A percentile compares a stretch with the other conserved stretches of the same genome.
These are phyloP conservation scores for Pecoramyces ruminantium DNA, from an alignment of 192 early-diverging fungal genomes.

Conservation along the genomic window DNA sequence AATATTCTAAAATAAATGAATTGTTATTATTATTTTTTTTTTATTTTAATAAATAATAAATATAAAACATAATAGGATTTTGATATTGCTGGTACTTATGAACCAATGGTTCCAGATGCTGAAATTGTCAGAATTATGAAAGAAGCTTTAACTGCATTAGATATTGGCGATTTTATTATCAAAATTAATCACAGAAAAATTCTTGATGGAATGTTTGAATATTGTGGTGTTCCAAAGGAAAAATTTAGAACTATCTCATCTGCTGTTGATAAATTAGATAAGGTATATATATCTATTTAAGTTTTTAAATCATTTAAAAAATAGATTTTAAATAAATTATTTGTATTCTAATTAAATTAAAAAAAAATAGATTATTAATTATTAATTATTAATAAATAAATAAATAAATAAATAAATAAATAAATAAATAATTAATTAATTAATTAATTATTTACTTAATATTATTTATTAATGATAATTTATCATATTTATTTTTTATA, in stretches of 20 bases:
- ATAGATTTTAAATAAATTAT: no score
- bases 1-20: no score
- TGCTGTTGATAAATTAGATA: slow-evolving; percentile 97
- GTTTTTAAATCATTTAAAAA: no score
- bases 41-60: no score
- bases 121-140: slow-evolving; percentile 66
- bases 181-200: slow-evolving; percentile 97
- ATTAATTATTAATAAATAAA: neutral
- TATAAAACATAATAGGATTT: slow-evolving; percentile 47
- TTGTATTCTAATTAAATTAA: no score
- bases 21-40: no score
- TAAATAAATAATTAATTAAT: neutral
- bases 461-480: no score
- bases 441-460: no score
- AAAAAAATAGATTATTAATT: no score
- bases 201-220: slow-evolving; percentile 91
- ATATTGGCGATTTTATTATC: slow-evolving; percentile 75
- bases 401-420: neutral
- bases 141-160: slow-evolving; percentile 63
- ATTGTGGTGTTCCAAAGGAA: slow-evolving; percentile 78
- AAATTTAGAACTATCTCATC: slow-evolving; percentile 86
- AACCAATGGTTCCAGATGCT: slow-evolving; percentile 92
- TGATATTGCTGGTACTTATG: slow-evolving; percentile 88
- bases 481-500: no score
- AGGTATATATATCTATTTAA: slow-evolving; percentile 34